Evolutionary conservation across 352 stramenopile species (phyloP), one percentile per base, ranked within the genome.

Genomic region (Stephanocyclus meneghinianus): DNA sequence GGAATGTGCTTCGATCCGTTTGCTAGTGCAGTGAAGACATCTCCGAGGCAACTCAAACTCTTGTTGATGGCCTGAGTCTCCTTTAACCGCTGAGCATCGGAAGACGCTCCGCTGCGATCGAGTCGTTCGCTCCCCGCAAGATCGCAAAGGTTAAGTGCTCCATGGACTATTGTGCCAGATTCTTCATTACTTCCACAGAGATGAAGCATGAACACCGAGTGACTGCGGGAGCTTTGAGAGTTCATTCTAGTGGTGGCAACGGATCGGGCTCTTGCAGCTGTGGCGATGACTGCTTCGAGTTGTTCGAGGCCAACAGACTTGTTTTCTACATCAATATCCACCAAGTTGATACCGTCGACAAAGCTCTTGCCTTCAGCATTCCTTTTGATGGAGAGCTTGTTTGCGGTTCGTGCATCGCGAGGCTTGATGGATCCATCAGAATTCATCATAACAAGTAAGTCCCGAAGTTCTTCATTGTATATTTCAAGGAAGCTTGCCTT

Each of bases 11-110:
- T 87, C 37, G 95, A 95, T 80, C 98, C 98, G 85, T 97, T 98
- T 2, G 95, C 92, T 6, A 99, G 92, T 53, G 97, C 95, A 81
- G 95, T 95, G 86, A 99, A 99, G n/a, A 99, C 97, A 77, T 99
- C 97, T 9, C 96, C 96, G 30, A 99, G 89, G 40, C 94, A 94
- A 78, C 95, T 99, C 26, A 99, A 90, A 85, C 95, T 99, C 88
- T 99, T 99, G 91, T 99, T 99, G 85, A 99, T 99, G 9, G 96
- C 94, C 86, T 98, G 96, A 0, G 97, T 96, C 84, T 99, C 97
- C 84, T 98, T 98, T 32, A 99, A 83, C 32, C 96, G 94, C 67
- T 96, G 80, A 42, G 95, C 95, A 60, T 96, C 96, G 4, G 94
- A 93, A 16, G 71, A 76, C 10, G 86, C 90, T 69, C 95, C 94